Percentiles rank a stretch among this genome's conserved stretches.
These are phyloP conservation scores for Choiromyces venosus DNA, from an alignment of 495 filamentous ascomycete genomes.

Conservation along the genomic window DNA sequence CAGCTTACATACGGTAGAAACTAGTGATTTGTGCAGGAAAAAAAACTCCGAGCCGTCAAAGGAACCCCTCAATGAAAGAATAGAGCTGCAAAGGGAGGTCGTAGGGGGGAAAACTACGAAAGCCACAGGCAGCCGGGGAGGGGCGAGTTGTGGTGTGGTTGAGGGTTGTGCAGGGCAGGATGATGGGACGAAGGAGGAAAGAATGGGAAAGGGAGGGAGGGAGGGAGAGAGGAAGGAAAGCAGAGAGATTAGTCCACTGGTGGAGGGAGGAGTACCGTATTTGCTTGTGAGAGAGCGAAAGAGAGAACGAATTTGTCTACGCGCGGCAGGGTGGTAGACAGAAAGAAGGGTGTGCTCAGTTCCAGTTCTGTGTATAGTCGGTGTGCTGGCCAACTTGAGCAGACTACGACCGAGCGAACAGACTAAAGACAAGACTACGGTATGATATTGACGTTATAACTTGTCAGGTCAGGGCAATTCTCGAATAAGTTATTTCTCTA, in stretches of 20 bases:
- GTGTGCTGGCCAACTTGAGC: background rate
- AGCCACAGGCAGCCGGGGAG: background rate
- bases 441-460: background rate
- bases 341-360: background rate
- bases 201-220: conserved; percentile 17
- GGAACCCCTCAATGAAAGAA: background rate
- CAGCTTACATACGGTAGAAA: background rate
- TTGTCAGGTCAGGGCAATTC: background rate
- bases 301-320: conserved; percentile 2
- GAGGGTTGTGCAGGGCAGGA: conserved; percentile 3
- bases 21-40: background rate
- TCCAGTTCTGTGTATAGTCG: background rate
- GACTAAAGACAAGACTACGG: background rate
- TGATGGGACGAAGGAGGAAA: conserved; percentile 14
- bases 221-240: background rate
- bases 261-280: conserved; percentile 4
- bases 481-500: background rate
- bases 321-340: background rate
- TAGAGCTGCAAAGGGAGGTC: background rate
- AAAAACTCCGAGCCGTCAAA: background rate
- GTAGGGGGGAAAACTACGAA: background rate
- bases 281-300: background rate
- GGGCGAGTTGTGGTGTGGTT: conserved; percentile 4
- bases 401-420: background rate
- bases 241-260: too few relatives aligned